Conservation (phyloP, 164 flowering plant species). For the Hamamelis virginiana region DNA sequence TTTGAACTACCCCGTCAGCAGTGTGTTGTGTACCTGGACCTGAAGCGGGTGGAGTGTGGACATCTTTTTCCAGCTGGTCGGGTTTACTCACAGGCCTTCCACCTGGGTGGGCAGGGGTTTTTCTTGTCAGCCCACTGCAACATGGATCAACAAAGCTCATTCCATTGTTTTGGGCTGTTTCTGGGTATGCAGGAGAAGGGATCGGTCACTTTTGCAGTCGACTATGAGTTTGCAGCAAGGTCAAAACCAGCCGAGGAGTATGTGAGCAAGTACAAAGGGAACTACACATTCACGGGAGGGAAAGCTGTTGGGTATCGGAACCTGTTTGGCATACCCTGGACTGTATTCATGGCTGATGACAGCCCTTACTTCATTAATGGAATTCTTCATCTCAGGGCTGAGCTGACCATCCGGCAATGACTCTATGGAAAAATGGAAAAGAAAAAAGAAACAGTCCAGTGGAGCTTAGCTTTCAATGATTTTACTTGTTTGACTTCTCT, state of each 20-base stretch:
- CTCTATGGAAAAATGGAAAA: neutral
- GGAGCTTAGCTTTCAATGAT: neutral
- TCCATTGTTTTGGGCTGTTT: constrained; percentile 56
- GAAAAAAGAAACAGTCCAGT: too few relatives aligned
- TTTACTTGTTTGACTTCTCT: neutral
- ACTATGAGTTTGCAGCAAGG: constrained; percentile 55
- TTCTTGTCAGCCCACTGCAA: constrained; percentile 59
- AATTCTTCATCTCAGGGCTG: constrained; percentile 48
- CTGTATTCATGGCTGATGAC: constrained; percentile 42
- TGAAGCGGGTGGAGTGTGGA: constrained; percentile 52
- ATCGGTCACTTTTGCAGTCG: constrained; percentile 38
- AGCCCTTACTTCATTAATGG: constrained; percentile 48
- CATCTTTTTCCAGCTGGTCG: constrained; percentile 47
- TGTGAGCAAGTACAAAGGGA: constrained; percentile 44
- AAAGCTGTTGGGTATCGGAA: constrained; percentile 55
- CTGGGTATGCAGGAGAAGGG: constrained; percentile 61
- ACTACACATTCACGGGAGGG: constrained; percentile 48
- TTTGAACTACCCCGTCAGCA: constrained; percentile 53
- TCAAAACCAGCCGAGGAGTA: constrained; percentile 42
- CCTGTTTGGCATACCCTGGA: constrained; percentile 48
- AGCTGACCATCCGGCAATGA: constrained; percentile 27
- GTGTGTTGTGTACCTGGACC: constrained; percentile 54
- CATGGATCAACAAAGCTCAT: constrained; percentile 58
- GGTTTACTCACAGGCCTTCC: constrained; percentile 58
- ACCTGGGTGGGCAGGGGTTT: constrained; percentile 56